Percentiles rank a stretch among this genome's conserved stretches.
These are phyloP conservation scores for Phialophora chinensis DNA, from an alignment of 2,329 filamentous ascomycete species.

Conservation along the genomic window DNA sequence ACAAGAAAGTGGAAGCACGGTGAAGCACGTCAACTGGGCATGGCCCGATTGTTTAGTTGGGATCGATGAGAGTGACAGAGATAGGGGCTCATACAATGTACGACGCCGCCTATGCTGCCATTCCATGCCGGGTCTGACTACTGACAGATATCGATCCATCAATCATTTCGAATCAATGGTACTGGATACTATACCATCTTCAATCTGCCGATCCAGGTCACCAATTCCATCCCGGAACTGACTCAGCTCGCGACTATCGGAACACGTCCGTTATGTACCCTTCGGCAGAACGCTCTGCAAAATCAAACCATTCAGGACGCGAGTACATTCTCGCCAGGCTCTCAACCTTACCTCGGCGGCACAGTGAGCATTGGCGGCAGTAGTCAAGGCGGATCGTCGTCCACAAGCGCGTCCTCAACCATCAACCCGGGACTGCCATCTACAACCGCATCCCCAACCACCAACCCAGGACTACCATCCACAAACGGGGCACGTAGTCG, in stretches of 20 bases:
- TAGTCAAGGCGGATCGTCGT: neutral
- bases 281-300: slow-evolving; percentile 23
- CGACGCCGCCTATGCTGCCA: neutral
- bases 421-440: neutral
- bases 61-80: slow-evolving; percentile 52
- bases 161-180: slow-evolving; percentile 70
- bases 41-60: slow-evolving; percentile 74
- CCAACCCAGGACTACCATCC: neutral
- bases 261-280: slow-evolving; percentile 17
- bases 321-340: slow-evolving; percentile 11
- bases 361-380: slow-evolving; percentile 11
- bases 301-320: slow-evolving; percentile 22
- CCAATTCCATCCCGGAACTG: slow-evolving; percentile 62
- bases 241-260: slow-evolving; percentile 21
- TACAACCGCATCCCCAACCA: neutral
- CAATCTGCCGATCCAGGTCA: slow-evolving; percentile 71
- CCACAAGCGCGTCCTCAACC: neutral
- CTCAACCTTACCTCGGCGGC: slow-evolving; percentile 24
- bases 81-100: slow-evolving; percentile 27
- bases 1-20: slow-evolving; percentile 70
- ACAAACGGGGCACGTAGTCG: neutral
- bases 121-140: neutral
- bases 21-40: slow-evolving; percentile 75
- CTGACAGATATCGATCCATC: slow-evolving; percentile 70
- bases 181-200: slow-evolving; percentile 72